Base-by-base conservation (phyloP, 2,329 filamentous ascomycete species). In the Xylariales sp. region DNA sequence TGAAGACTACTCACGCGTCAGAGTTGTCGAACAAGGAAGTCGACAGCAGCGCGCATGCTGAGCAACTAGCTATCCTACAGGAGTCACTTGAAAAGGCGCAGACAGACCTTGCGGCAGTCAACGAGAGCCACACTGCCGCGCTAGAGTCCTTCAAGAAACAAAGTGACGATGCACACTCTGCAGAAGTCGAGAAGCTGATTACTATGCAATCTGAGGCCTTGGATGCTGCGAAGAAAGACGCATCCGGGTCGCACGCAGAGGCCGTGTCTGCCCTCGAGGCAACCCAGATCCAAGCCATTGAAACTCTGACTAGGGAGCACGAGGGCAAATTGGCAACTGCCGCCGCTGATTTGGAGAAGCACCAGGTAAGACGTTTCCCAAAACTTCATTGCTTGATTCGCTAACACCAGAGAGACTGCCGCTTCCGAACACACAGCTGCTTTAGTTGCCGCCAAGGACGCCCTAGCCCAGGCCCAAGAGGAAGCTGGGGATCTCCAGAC, bases 101-200 rank as follows among this genome's bases (percentile, higher is more conserved):
- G 28, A 45, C 56, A 4, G 58, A 62, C 29, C 51, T 69, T 15
- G 56, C 55, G 29, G 57, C 60, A 21, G 57, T 59, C 2, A 59
- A 64, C 36, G 55, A 56, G 29, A 54, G 58, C 15, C 59, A 68
- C 38, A 53, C 55, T 4, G 49, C 56, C 15, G 58, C 58, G 14
- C 54, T 74, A 4, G 63, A 67, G 29, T 52, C 57, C 9, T 48
- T 62, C 27, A 71, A 69, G 60, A 64, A 68, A 24, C 61, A 67
- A 36, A 59, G 56, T 19, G 62, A 70, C 29, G 57, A 60, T 20
- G 53, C 60, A 16, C 65, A 74, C 40, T 56, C 63, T 38, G 58
- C 59, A 8, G 72, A 76, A 46, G 55, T 77, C 6, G 65, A 72
- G 51, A 65, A 69, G 48, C 58, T 70, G 5, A 64, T 71, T 36